phyloP scores from a whole-genome alignment of 805 yeast species.

The Cyberlindnera mississippiensis region DNA sequence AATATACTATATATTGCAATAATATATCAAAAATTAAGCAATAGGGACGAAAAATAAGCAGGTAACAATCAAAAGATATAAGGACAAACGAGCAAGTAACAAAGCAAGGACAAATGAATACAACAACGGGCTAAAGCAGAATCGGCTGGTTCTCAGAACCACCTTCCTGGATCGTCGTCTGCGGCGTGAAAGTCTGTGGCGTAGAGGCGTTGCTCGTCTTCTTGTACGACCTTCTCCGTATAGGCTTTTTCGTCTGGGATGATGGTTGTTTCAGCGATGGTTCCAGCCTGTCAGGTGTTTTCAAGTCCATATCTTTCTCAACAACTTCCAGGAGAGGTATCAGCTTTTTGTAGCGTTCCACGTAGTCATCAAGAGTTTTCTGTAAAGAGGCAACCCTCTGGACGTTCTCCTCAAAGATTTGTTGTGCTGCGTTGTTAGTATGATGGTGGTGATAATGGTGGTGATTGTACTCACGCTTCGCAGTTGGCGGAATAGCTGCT shows the following conservation, averaged over 20 bases:
- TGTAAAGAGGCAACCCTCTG: slow-evolving; percentile 34
- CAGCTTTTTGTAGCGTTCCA: slow-evolving; percentile 41
- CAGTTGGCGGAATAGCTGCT: slow-evolving; percentile 36
- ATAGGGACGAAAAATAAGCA: no score
- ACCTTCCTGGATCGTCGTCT: slow-evolving; percentile 11
- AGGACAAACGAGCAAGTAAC: no score
- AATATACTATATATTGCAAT: no score
- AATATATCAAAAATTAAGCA: no score
- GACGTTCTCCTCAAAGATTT: slow-evolving; percentile 30
- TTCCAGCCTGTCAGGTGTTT: slow-evolving; percentile 64
- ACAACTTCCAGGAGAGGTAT: slow-evolving; percentile 45
- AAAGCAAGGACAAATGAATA: no score
- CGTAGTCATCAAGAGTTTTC: slow-evolving; percentile 40
- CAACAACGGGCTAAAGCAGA: slow-evolving; percentile 12
- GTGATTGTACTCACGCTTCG: slow-evolving; percentile 20
- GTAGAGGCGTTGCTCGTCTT: slow-evolving; percentile 16
- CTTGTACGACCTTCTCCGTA: slow-evolving; percentile 20
- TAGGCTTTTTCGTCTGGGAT: slow-evolving; percentile 10
- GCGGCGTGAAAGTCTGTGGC: slow-evolving; percentile 15
- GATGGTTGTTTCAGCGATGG: slow-evolving; percentile 55
- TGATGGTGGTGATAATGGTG: no score
- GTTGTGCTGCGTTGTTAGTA: slow-evolving; percentile 19
- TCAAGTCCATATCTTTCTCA: slow-evolving; percentile 44
- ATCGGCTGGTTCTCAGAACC: slow-evolving; percentile 25
- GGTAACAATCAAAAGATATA: no score